A percentile compares a stretch with the other conserved stretches of the same genome.
Conservation (phyloP, 345 rosid genomes). For the Turnera subulata region DNA sequence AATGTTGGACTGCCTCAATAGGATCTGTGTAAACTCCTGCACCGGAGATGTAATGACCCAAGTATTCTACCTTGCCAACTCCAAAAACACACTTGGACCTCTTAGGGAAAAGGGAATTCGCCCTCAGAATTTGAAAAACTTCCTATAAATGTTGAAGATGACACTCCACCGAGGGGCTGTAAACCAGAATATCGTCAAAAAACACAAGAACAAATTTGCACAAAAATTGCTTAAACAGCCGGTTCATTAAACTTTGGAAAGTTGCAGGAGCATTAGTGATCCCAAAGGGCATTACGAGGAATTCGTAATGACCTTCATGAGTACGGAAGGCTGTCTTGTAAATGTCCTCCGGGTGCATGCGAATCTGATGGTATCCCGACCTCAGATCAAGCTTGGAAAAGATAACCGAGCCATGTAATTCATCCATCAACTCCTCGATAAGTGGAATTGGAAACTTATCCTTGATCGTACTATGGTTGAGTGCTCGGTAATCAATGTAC, state of each 20-base stretch:
- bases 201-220: background rate
- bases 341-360: background rate
- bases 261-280: too few relatives aligned
- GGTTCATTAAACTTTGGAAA: too few relatives aligned
- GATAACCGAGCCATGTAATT: background rate
- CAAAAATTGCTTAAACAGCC: background rate
- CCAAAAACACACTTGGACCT: background rate
- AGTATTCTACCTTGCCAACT: background rate
- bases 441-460: background rate
- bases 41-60: background rate
- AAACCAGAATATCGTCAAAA: slow-evolving; percentile 1
- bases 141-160: background rate
- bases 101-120: background rate
- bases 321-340: background rate
- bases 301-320: too few relatives aligned
- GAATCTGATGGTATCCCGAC: background rate
- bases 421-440: background rate
- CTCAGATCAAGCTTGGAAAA: background rate
- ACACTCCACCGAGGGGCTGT: background rate
- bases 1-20: background rate
- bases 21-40: background rate
- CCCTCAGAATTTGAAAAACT: background rate
- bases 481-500: background rate
- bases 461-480: background rate
- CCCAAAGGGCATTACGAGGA: too few relatives aligned